Evolutionary conservation across 2,329 filamentous ascomycete species (phyloP), one percentile per base, ranked within the genome.

Genomic region (Clonostachys rosea): DNA sequence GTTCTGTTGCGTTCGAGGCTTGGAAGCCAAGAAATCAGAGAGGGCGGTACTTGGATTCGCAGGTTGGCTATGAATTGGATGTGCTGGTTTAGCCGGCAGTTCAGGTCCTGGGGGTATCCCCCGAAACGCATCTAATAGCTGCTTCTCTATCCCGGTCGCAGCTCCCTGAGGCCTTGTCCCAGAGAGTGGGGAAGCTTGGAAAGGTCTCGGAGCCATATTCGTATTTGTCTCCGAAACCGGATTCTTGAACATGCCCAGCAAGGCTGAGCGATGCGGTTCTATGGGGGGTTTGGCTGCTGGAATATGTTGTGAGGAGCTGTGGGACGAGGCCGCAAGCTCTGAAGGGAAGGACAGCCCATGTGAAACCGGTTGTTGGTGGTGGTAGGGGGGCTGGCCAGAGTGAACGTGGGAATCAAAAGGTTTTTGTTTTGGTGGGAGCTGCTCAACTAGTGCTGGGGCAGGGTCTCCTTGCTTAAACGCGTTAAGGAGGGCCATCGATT

Each of bases 161-260:
- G 18, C 17, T 11, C 40, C 40, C 34, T 40, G 12, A 40, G 12
- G 40, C 44, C 13, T 45, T 17, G 16, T 16, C 14, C 17, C 24
- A 14, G 13, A 24, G 47, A 30, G 35, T 17, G 16, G 34, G 40
- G 52, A 50, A 71, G 71, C 50, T 77, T 79, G 60, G 82, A 79
- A n/a, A 40, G 20, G 24, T 40, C 35, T 44, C 30, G 12, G 42
- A 30, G 20, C 17, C 24, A 30, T 30, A 30, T 30, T 30, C 24
- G 24, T 30, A 30, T 3, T 30, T 30, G 24, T 10, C 42, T 17
- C 43, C 5, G 35, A 18, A 14, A 53, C 43, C 40, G 47, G 44
- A 51, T 71, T 71, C 50, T 77, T 79, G 61, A 83, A 80, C 66
- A 81, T 78, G 18, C 68, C 73, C 13, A 81, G 63, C 17, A 81